These are phyloP conservation scores for Kingdonia uniflora DNA, from an alignment of 164 flowering plant species.

Conservation along the genomic window DNA sequence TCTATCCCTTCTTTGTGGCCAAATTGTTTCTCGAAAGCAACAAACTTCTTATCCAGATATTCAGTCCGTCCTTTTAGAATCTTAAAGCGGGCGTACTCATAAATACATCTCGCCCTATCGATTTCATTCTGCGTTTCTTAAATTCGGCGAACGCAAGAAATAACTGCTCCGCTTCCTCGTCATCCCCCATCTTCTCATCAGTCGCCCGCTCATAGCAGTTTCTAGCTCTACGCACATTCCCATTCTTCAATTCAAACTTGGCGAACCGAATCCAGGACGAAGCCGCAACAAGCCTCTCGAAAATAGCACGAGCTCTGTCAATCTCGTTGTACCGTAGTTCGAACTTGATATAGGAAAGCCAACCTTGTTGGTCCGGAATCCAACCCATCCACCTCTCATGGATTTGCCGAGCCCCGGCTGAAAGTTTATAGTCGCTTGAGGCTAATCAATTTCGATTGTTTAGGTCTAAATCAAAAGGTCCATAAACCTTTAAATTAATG, in stretches of 20 bases:
- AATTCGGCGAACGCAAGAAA: background rate
- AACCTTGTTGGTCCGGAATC: background rate
- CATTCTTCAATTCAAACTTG: background rate
- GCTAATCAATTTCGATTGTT: too few species aligned
- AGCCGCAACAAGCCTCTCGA: background rate
- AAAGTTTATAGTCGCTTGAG: too few species aligned
- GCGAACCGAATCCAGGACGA: background rate
- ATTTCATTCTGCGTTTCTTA: background rate
- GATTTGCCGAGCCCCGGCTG: background rate
- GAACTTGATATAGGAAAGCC: background rate
- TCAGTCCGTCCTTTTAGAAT: background rate
- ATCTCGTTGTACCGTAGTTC: background rate
- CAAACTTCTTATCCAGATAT: background rate
- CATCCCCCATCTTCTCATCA: background rate
- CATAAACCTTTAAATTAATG: too few species aligned
- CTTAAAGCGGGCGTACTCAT: background rate
- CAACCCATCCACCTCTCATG: background rate
- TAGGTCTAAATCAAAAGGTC: too few species aligned
- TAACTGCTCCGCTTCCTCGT: background rate
- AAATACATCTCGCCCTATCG: background rate
- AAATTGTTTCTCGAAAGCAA: background rate
- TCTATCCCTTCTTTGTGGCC: slow-evolving; percentile 1
- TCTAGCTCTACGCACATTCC: background rate
- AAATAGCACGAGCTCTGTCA: background rate
- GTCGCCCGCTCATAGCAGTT: background rate